Conservation (phyloP, 345 rosid species). For the Lepidium sativum region DNA sequence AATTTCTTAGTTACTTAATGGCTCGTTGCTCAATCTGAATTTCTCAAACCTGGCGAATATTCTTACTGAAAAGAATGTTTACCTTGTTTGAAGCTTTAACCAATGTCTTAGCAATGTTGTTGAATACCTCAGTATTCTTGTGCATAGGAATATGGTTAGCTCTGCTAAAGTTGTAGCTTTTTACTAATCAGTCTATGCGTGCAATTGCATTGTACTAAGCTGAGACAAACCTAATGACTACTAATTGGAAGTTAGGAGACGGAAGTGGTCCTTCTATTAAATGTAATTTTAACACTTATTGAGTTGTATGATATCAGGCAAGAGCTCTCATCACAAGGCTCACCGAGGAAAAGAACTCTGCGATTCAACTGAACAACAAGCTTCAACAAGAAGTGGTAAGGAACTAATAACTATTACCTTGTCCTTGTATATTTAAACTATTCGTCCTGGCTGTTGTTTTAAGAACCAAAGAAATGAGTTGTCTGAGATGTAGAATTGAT, state of each 20-base stretch:
- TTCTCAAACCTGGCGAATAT: background rate
- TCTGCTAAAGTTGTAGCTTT: background rate
- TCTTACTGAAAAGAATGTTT: background rate
- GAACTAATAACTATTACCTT: background rate
- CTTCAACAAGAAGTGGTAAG: conserved; percentile 70
- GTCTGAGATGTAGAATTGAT: background rate
- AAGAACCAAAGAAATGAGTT: background rate
- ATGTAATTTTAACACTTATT: background rate
- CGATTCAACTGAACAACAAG: conserved; percentile 36
- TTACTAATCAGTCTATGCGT: background rate
- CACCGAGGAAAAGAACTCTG: conserved; percentile 48
- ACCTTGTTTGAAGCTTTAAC: background rate
- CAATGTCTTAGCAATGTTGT: background rate
- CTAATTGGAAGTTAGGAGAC: background rate
- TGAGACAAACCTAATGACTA: background rate
- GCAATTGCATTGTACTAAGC: background rate
- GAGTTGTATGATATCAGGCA: conserved; percentile 35
- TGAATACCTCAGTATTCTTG: background rate
- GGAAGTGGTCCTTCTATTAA: background rate
- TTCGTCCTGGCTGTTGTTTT: background rate
- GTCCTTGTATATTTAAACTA: background rate
- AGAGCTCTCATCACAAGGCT: conserved; percentile 44
- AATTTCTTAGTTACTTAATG: background rate
- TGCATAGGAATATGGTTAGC: background rate
- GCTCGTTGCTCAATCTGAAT: background rate